phyloP scores from a whole-genome alignment of 345 rosid genomes.

The Iberis pinnata region DNA sequence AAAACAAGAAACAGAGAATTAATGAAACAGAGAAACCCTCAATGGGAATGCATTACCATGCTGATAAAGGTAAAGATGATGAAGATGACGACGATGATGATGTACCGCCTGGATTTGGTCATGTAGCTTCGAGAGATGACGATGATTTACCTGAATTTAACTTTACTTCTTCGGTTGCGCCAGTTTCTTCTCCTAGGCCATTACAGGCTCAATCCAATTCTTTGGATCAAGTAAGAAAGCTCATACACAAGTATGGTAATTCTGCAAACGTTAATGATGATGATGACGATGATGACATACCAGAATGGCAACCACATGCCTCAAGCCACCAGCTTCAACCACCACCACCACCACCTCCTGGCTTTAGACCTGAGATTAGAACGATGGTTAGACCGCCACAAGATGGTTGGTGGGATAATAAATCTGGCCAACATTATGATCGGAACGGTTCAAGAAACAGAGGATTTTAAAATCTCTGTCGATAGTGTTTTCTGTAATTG shows the following conservation, averaged over 20 bases:
- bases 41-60: constrained; percentile 3
- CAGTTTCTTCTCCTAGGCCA: constrained; percentile 21
- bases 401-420: constrained; percentile 26
- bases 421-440: constrained; percentile 24
- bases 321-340: constrained; percentile 26
- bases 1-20: constrained; percentile 21
- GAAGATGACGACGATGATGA: constrained; percentile 40
- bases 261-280: constrained; percentile 32
- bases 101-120: constrained; percentile 95
- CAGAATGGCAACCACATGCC: constrained; percentile 81
- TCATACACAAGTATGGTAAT: constrained; percentile 81
- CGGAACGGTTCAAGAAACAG: constrained; percentile 27
- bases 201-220: constrained; percentile 23
- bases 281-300: constrained; percentile 81
- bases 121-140: constrained; percentile 47
- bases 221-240: constrained; percentile 64
- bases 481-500: constrained; percentile 15
- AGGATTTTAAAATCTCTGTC: constrained; percentile 20
- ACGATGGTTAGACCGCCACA: constrained; percentile 8
- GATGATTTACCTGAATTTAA: constrained; percentile 96
- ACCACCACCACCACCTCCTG: constrained; percentile 22
- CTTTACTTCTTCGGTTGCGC: constrained; percentile 24
- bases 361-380: constrained; percentile 22
- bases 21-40: constrained; percentile 20
- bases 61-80: constrained; percentile 14